phyloP scores from a whole-genome alignment of 1,139 yeast species.

The Taphrina deformans region DNA sequence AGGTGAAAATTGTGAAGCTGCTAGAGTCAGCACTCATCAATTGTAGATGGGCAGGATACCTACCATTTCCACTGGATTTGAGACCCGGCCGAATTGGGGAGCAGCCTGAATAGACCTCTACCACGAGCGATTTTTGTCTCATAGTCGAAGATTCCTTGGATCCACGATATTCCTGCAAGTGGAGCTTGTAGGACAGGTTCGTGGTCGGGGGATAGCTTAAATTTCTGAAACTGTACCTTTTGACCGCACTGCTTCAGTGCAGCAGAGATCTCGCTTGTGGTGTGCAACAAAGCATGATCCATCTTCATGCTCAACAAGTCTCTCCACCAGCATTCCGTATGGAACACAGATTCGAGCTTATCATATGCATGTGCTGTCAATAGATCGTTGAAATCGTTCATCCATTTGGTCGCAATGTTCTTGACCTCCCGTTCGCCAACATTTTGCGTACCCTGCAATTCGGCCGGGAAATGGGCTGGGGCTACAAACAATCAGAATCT shows the following conservation, averaged over 20 bases:
- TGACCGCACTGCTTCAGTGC: neutral
- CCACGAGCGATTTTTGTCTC: slow-evolving; percentile 47
- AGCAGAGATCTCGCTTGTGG: slow-evolving; percentile 4
- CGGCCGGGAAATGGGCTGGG: slow-evolving; percentile 6
- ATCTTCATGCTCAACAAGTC: slow-evolving; percentile 9
- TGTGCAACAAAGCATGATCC: slow-evolving; percentile 18
- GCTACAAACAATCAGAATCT: neutral
- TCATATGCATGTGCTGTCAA: neutral
- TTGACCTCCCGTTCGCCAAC: slow-evolving; percentile 13
- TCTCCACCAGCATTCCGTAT: slow-evolving; percentile 15
- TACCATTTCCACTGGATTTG: slow-evolving; percentile 18
- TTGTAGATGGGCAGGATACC: too few species aligned
- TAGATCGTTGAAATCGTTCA: slow-evolving; percentile 6
- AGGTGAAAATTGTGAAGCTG: slow-evolving; percentile 46
- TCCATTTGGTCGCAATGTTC: slow-evolving; percentile 7
- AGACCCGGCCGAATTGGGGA: slow-evolving; percentile 6
- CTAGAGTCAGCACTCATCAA: neutral
- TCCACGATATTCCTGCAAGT: slow-evolving; percentile 41
- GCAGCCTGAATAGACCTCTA: slow-evolving; percentile 44
- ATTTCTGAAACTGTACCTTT: slow-evolving; percentile 3
- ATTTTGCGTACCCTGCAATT: neutral
- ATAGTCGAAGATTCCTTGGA: slow-evolving; percentile 46
- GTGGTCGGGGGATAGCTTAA: slow-evolving; percentile 4
- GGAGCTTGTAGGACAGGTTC: slow-evolving; percentile 16
- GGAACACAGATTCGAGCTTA: slow-evolving; percentile 1